phyloP scores from a whole-genome alignment of 1,284 basidiomycete genomes.

The Sanghuangporus sanghuang region DNA sequence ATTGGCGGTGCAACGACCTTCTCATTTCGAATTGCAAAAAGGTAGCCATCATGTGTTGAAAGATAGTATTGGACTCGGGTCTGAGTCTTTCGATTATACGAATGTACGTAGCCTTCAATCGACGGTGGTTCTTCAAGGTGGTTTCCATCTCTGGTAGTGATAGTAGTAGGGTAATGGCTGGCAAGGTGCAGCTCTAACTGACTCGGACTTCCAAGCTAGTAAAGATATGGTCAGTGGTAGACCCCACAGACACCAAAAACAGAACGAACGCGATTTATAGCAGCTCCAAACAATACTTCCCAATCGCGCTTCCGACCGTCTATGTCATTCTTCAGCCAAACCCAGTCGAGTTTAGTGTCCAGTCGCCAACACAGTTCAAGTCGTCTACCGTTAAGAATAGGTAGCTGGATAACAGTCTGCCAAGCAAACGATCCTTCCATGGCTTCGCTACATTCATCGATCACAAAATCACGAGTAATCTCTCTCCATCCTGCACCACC shows the following conservation, averaged over 20 bases:
- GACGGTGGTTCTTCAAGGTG: constrained; percentile 64
- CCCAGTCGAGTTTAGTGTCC: constrained; percentile 73
- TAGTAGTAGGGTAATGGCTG: constrained; percentile 54
- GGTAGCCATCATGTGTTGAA: constrained; percentile 63
- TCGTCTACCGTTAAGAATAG: constrained; percentile 48
- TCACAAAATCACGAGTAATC: constrained; percentile 21
- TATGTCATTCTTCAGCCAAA: constrained; percentile 65
- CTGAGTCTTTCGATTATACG: constrained; percentile 60
- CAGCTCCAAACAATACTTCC: constrained; percentile 69
- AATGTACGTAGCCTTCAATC: constrained; percentile 77
- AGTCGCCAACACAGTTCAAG: constrained; percentile 75
- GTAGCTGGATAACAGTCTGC: constrained; percentile 49
- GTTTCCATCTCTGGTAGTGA: constrained; percentile 51
- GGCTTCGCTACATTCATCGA: constrained; percentile 46
- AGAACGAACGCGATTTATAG: constrained; percentile 55
- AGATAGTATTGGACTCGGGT: constrained; percentile 63
- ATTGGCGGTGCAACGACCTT: constrained; percentile 66
- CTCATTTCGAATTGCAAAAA: constrained; percentile 55
- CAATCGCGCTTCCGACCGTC: constrained; percentile 59
- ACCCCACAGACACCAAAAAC: not conserved
- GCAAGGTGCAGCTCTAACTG: constrained; percentile 70
- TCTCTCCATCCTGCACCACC: constrained; percentile 29
- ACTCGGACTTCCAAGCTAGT: constrained; percentile 44
- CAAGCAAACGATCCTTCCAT: constrained; percentile 55
- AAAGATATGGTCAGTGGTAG: constrained; percentile 5